Percentiles rank a stretch among this genome's conserved stretches.
These are phyloP conservation scores for Closterium sp. DNA, from an alignment of 139 green algal species.

Conservation along the genomic window DNA sequence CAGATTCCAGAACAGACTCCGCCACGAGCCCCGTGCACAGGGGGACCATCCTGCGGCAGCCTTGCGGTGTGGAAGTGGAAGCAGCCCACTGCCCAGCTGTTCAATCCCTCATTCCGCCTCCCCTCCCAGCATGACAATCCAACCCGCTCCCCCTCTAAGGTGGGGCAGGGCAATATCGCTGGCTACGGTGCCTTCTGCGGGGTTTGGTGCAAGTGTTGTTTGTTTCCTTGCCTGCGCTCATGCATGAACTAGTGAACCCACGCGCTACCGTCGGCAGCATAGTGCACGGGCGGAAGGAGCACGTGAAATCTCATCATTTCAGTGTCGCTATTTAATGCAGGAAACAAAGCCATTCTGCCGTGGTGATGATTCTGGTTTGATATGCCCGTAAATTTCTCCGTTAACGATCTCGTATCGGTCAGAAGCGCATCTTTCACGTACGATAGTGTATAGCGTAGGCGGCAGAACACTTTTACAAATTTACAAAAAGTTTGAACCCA, in stretches of 20 bases:
- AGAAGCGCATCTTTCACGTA: no score
- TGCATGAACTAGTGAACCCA: not conserved
- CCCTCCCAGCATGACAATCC: no score
- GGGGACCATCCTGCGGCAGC: no score
- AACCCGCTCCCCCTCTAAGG: no score
- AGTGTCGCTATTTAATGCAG: not conserved
- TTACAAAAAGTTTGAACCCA: no score
- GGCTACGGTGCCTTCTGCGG: not conserved
- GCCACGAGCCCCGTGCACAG: not conserved
- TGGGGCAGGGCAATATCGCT: not conserved
- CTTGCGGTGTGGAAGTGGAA: no score
- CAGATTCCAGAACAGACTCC: not conserved
- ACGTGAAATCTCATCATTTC: not conserved
- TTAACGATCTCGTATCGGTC: no score
- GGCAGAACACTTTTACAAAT: no score
- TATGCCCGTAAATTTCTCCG: not conserved
- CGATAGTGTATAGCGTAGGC: no score
- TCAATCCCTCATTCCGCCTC: no score
- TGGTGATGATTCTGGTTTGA: not conserved
- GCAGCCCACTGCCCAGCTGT: no score
- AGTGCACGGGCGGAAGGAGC: not conserved
- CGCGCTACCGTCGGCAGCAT: not conserved
- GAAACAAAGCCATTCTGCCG: not conserved
- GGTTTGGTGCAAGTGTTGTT: not conserved
- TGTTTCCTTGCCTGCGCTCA: not conserved